These are phyloP conservation scores for Yamadazyma aaseri DNA, from an alignment of 1,139 yeast species.

Conservation along the genomic window DNA sequence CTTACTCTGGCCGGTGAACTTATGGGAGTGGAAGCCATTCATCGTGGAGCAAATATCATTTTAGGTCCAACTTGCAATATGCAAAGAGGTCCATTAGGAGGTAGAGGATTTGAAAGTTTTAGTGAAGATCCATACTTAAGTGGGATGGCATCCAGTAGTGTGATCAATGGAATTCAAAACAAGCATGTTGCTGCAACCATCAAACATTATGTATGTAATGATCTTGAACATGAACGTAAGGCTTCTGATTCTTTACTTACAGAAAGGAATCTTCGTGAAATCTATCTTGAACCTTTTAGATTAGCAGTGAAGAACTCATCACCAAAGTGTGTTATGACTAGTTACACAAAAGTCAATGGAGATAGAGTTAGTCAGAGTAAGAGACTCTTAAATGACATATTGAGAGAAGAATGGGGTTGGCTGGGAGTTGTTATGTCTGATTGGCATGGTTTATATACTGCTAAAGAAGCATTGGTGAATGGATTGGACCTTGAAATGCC, in stretches of 20 bases:
- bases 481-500: conserved; percentile 68
- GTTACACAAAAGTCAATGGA: conserved; percentile 60
- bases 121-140: conserved; percentile 35
- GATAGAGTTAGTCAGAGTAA: conserved; percentile 50
- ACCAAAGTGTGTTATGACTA: conserved; percentile 47
- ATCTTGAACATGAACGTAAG: conserved; percentile 56
- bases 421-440: conserved; percentile 59
- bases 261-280: conserved; percentile 59
- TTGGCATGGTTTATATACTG: conserved; percentile 59
- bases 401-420: conserved; percentile 36
- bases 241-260: conserved; percentile 48
- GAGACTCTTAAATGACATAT: conserved; percentile 39
- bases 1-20: conserved; percentile 27
- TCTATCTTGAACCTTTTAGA: conserved; percentile 63
- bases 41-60: conserved; percentile 32
- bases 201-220: conserved; percentile 62
- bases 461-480: conserved; percentile 44
- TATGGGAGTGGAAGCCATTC: conserved; percentile 33
- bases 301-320: conserved; percentile 48
- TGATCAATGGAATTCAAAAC: conserved; percentile 31
- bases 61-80: conserved; percentile 37
- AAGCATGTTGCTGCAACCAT: conserved; percentile 51
- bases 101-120: conserved; percentile 35
- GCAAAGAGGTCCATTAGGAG: conserved; percentile 35
- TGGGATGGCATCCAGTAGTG: conserved; percentile 28